Base-by-base conservation (phyloP, 352 stramenopile species). In the Chrysophaeum taylorii region DNA sequence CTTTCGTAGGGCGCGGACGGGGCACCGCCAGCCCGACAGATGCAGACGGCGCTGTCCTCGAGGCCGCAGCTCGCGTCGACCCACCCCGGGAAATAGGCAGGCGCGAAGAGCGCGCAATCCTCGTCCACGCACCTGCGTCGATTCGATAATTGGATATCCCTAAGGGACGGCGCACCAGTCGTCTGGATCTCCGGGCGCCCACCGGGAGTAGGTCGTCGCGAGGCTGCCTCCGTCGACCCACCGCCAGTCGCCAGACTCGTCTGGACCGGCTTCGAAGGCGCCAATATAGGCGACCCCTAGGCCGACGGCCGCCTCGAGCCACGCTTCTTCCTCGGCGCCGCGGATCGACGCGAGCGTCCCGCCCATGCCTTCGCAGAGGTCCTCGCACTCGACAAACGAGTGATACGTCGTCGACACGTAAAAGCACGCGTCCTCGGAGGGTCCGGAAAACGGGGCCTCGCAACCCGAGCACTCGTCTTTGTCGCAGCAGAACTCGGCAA, bases 91-190 rank as follows among this genome's bases (percentile, higher is more conserved):
- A n/a, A 60, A 25, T 33, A 25, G 18, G 18, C 48, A 18, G 48
- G 48, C 48, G 48, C 5, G 18, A 60, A 31, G 18, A 60, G 5
- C 18, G 7, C 48, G 48, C 48, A 60, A 25, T 60, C 48, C 48
- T 60, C 48, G 48, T 60, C 48, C 48, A 25, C 33, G 48, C 48
- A 60, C n/a, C n/a, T n/a, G n/a, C n/a, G n/a, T n/a, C n/a, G n/a
- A n/a, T n/a, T n/a, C n/a, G n/a, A n/a, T n/a, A n/a, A n/a, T n/a
- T n/a, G n/a, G n/a, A n/a, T n/a, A n/a, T n/a, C n/a, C n/a, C n/a
- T n/a, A n/a, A n/a, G n/a, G n/a, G n/a, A n/a, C n/a, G n/a, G n/a
- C n/a, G n/a, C n/a, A n/a, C 48, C 48, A 60, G 18, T 60, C 48
- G 48, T 60, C 33, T 5, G 48, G 48, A n/a, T 60, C 48, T 18